Evolutionary conservation across 1,139 yeast species (phyloP), one percentile per base, ranked within the genome.

Genomic region (Blastobotrys apis): DNA sequence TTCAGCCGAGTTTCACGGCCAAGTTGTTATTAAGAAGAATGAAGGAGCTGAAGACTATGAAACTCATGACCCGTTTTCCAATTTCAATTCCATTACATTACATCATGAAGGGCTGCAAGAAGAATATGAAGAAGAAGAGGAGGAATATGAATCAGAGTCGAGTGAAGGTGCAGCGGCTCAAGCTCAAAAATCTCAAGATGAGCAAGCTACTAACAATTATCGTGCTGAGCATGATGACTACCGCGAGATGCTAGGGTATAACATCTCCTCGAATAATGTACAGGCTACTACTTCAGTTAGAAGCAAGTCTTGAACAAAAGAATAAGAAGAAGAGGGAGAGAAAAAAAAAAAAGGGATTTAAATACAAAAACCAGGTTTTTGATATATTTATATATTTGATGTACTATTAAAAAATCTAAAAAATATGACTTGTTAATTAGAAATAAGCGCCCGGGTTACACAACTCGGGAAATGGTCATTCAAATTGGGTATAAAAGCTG

Each of bases 51-150:
- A 26, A 35, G 23, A 36, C 39, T n/a, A 40, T 37, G 33, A 32
- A 23, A 5, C 50, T 3, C 48, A 49, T 16, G 96, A 90, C 64
- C 97, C 97, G 13, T 92, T 92, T 65, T 83, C 80, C 44, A 80
- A 80, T 57, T 92, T 92, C 68, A 86, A 83, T 58, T 88, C 97
- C 0, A 87, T 92, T 56, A 86, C 96, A 3, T 71, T 92, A 57
- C 87, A 87, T 57, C 92, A 88, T 61, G 84, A 62, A 26, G 64
- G 62, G 8, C 21, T 45, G 26, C 48, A 41, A n/a, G 54, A 45
- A 8, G 50, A 44, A 23, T 37, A 39, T 10, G 52, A 46, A 5
- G 47, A 39, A 4, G 45, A 21, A 6, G 47, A 48, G 30, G n/a
- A n/a, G n/a, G 34, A 26, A 29, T n/a, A 30, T 33, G n/a, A 36